Conservation (phyloP, 2,329 filamentous ascomycete species). For the Chaetomiaceae sp. region DNA sequence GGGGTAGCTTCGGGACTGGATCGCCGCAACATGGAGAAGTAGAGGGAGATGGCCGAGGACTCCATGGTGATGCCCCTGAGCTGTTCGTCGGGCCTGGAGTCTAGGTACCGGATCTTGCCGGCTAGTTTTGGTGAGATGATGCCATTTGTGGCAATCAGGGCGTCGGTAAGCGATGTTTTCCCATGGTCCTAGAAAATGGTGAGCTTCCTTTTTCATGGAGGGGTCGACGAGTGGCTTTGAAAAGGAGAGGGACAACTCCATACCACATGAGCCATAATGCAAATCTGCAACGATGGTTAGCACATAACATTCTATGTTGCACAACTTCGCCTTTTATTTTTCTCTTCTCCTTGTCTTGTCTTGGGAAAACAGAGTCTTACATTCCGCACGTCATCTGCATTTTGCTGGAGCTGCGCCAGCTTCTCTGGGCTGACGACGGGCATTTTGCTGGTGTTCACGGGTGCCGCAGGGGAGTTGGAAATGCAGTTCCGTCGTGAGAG, state of each 20-base stretch:
- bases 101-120: slow-evolving; percentile 95
- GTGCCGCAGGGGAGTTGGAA: not conserved
- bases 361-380: slow-evolving; percentile 48
- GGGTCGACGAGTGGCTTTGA: too few species aligned
- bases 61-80: slow-evolving; percentile 99
- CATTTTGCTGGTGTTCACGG: slow-evolving; percentile 54
- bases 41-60: slow-evolving; percentile 93
- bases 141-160: slow-evolving; percentile 94
- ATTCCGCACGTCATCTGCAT: slow-evolving; percentile 87
- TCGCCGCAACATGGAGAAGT: slow-evolving; percentile 85
- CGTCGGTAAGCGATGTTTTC: slow-evolving; percentile 95
- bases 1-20: slow-evolving; percentile 63
- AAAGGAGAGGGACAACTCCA: too few species aligned
- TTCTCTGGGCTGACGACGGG: slow-evolving; percentile 88
- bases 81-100: slow-evolving; percentile 94
- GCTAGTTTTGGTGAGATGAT: slow-evolving; percentile 98
- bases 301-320: too few species aligned
- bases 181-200: slow-evolving; percentile 65
- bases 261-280: slow-evolving; percentile 84
- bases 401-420: slow-evolving; percentile 82
- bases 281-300: slow-evolving; percentile 55
- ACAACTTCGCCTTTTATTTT: slow-evolving; percentile 5
- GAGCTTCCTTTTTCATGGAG: too few species aligned
- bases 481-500: not conserved
- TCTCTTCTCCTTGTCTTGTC: not conserved